Percentiles rank a stretch among this genome's conserved stretches.
phyloP scores from a whole-genome alignment of 345 rosid genomes.

The Luvunga scandens region DNA sequence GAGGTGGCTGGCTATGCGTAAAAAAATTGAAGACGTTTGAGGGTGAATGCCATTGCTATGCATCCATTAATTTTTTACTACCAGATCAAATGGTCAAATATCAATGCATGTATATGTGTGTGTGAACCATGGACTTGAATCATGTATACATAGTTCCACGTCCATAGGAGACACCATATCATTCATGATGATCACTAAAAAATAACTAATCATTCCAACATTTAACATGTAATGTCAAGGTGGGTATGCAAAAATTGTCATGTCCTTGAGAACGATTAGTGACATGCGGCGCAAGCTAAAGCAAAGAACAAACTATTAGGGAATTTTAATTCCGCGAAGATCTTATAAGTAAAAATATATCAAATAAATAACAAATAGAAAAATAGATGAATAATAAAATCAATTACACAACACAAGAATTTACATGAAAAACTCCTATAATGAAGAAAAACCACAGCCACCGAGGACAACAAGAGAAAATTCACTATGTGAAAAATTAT shows the following conservation, averaged over 20 bases:
- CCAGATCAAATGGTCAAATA: background rate
- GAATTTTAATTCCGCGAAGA: too few species aligned
- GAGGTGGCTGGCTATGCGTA: background rate
- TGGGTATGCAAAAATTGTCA: constrained; percentile 17
- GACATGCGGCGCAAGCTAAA: background rate
- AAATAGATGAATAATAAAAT: too few species aligned
- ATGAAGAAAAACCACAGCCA: too few species aligned
- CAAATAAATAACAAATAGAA: too few species aligned
- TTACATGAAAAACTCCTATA: too few species aligned
- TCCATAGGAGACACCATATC: constrained; percentile 5
- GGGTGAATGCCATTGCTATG: background rate
- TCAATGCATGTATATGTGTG: background rate
- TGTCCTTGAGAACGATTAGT: background rate
- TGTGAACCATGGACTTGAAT: background rate
- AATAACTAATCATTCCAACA: constrained; percentile 24
- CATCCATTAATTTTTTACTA: background rate
- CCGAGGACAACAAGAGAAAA: too few species aligned
- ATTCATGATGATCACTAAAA: background rate
- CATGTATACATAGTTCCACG: background rate
- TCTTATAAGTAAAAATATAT: too few species aligned
- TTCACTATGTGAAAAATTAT: too few species aligned
- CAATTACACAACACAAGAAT: too few species aligned
- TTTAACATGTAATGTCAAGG: constrained; percentile 17
- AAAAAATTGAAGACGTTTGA: too few species aligned
- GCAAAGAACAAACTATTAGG: background rate